Evolutionary conservation across 495 filamentous ascomycete species (phyloP), one percentile per base, ranked within the genome.

Genomic region (Aspergillus heteromorphus): DNA sequence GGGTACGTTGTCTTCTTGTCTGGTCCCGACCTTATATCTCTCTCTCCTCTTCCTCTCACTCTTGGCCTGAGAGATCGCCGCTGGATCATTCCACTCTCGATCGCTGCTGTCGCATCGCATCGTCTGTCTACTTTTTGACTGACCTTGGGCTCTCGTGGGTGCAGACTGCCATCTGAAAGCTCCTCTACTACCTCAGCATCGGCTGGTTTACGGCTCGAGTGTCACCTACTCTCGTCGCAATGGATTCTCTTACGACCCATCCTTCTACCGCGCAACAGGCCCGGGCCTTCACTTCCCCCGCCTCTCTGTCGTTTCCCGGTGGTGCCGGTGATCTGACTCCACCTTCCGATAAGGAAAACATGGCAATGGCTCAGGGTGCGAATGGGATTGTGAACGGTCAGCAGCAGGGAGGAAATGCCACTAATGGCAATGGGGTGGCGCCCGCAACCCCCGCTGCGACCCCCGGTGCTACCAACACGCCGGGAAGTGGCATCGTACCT

Each of bases 381-480:
- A 76, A 76, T 62, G 63, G 68, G 48, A 60, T 62, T 48, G 63
- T 70, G 67, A 83, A 83, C 65, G 83, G 75, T 64, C 78, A 76
- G 67, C 83, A 83, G 75, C 80, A 78, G 63, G 82, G 79, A 75
- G 79, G 66, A 65, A 82, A 79, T 78, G 79, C 72, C 79, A 65
- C 70, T 53, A 82, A 77, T 63, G 88, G 81, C 79, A 88, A 86
- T 72, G 90, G 89, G 82, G 88, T 95, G 80, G 91, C 86, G 76
- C 91, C 92, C 78, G 89, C 91, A 51, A 96, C 93, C 71, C 92
- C 92, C 57, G 92, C 91, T 78, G 90, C 93, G 58, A 97, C 92
- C 43, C 92, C 92, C 66, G 87, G 83, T 65, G 88, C 87, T 27
- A 27, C 23, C 54, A 86, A 77, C 20, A 82, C 82, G 52, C 84